A percentile compares a stretch with the other conserved stretches of the same genome.
Evolutionary conservation across 139 green algal genomes (phyloP).

Genomic region (Auxenochlorella pyrenoidosa): DNA sequence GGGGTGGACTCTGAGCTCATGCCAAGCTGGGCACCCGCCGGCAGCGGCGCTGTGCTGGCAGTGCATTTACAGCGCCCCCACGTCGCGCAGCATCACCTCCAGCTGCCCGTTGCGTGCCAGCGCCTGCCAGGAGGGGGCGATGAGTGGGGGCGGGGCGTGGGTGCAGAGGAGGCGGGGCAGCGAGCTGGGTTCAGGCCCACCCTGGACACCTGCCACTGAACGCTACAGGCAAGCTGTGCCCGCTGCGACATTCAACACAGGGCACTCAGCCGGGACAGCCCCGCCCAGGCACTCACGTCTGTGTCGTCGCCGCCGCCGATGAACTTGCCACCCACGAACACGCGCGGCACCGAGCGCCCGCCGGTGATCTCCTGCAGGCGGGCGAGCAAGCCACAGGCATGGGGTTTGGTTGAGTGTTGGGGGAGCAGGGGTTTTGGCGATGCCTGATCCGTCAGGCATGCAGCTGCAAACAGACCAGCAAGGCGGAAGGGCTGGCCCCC

Average conservation of each 20-base stretch:
- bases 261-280: not conserved
- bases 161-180: not conserved
- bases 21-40: not conserved
- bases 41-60: not conserved
- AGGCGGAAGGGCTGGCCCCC: too few relatives aligned
- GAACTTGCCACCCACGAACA: slow-evolving; percentile 19
- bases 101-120: slow-evolving; percentile 46
- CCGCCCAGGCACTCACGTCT: slow-evolving; percentile 18
- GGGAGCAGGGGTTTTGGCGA: not conserved
- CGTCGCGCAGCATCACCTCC: slow-evolving; percentile 40
- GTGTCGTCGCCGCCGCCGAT: slow-evolving; percentile 56
- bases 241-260: not conserved
- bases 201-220: not conserved
- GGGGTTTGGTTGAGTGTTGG: too few relatives aligned
- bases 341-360: slow-evolving; percentile 38
- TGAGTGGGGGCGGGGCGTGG: not conserved
- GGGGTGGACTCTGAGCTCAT: not conserved
- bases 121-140: not conserved
- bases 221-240: too few relatives aligned
- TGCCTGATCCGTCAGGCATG: not conserved
- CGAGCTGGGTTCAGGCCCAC: not conserved
- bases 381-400: not conserved
- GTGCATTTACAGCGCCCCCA: slow-evolving; percentile 30
- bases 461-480: not conserved
- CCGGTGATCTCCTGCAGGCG: slow-evolving; percentile 12